These are phyloP conservation scores for Penicillium glabrum DNA, from an alignment of 2,329 filamentous ascomycete genomes.

Conservation along the genomic window DNA sequence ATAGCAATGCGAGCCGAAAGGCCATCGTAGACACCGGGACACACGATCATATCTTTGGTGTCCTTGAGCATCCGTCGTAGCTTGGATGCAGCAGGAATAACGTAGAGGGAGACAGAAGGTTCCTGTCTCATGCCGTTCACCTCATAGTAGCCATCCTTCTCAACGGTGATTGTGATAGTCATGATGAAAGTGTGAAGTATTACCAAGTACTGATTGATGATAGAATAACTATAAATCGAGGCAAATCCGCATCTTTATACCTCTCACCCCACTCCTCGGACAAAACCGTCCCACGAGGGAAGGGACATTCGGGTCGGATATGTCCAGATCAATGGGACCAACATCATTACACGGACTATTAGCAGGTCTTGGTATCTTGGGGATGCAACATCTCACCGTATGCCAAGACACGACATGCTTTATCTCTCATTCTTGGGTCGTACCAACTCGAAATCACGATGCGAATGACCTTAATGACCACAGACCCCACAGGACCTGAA, in stretches of 20 bases:
- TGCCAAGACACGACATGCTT: conserved; percentile 17
- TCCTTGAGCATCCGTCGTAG: conserved; percentile 29
- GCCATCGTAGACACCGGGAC: conserved; percentile 68
- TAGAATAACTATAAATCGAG: not conserved
- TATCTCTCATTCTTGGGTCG: conserved; percentile 15
- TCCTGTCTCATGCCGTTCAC: conserved; percentile 30
- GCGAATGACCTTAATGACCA: conserved; percentile 10
- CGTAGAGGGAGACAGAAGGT: conserved; percentile 28
- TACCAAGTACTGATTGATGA: not conserved
- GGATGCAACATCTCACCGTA: conserved; percentile 23
- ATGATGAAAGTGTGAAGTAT: conserved; percentile 13
- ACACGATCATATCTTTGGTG: conserved; percentile 48
- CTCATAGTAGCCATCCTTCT: conserved; percentile 34
- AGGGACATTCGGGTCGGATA: not conserved
- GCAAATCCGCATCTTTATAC: conserved; percentile 8
- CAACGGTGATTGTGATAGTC: conserved; percentile 34
- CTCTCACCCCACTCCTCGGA: not conserved
- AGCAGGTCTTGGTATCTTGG: conserved; percentile 11
- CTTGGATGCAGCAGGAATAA: conserved; percentile 31
- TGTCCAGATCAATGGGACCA: not conserved
- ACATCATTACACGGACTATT: conserved; percentile 2
- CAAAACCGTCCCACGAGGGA: not conserved
- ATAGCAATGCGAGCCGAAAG: conserved; percentile 65
- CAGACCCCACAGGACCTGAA: not conserved
- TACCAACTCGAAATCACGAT: conserved; percentile 10